Conservation (phyloP, 2,329 filamentous ascomycete genomes). For the Alternaria sp. region DNA sequence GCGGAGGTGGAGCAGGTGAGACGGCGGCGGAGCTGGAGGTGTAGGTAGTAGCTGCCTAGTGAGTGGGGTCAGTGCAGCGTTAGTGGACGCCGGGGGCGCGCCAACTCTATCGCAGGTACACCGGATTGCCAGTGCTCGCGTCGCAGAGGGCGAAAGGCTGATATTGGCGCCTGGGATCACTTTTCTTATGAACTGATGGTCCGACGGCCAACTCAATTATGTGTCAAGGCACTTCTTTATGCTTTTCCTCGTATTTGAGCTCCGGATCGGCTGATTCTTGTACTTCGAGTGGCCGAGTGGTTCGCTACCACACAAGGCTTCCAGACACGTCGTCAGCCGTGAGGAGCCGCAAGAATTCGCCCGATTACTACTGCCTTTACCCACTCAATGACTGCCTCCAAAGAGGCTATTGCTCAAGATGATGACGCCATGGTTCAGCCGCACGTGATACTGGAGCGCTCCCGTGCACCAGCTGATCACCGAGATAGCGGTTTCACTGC, state of each 20-base stretch:
- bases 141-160: background rate
- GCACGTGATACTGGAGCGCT: conserved; percentile 3
- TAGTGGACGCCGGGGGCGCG: conserved; percentile 7
- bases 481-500: conserved; percentile 5
- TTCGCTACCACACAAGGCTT: background rate
- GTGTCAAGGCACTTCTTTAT: background rate
- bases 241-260: background rate
- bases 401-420: background rate
- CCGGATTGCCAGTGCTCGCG: conserved; percentile 10
- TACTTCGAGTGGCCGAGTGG: background rate
- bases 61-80: conserved; percentile 18
- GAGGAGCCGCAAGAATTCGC: background rate
- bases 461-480: conserved; percentile 8
- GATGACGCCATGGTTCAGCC: conserved; percentile 6
- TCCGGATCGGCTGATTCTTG: background rate
- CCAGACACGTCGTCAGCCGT: conserved; percentile 8
- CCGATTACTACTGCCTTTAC: background rate
- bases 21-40: conserved; percentile 18
- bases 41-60: conserved; percentile 27
- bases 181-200: background rate
- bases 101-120: conserved; percentile 3
- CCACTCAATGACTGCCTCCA: background rate
- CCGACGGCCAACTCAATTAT: background rate
- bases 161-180: background rate
- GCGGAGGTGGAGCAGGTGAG: conserved; percentile 22